Evolutionary conservation across 192 early-diverging fungal species (phyloP).

Genomic region (Mortierella alpina): DNA sequence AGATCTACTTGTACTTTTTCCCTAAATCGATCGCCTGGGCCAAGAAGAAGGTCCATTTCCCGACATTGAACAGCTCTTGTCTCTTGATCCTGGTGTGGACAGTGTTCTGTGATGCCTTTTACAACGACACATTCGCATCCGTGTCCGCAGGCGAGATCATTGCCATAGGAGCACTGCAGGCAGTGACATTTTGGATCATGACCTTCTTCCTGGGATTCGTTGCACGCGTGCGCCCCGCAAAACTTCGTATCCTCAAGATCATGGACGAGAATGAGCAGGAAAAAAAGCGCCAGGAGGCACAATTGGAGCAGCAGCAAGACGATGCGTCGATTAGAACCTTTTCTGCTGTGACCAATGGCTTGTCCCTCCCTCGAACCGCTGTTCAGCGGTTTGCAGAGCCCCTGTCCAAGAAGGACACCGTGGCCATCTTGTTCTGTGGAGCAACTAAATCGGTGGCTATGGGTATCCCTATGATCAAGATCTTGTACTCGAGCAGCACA

Average conservation of each 20-base stretch:
- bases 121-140: constrained; percentile 61
- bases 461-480: constrained; percentile 80
- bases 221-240: constrained; percentile 55
- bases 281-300: constrained; percentile 15
- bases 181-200: constrained; percentile 62
- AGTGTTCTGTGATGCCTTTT: constrained; percentile 79
- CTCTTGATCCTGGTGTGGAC: constrained; percentile 77
- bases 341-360: constrained; percentile 7
- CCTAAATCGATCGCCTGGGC: constrained; percentile 58
- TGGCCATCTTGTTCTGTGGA: constrained; percentile 76
- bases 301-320: constrained; percentile 27
- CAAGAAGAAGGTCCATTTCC: constrained; percentile 61
- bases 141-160: constrained; percentile 62
- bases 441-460: constrained; percentile 82
- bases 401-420: constrained; percentile 63
- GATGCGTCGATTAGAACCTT: neutral
- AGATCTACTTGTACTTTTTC: constrained; percentile 63
- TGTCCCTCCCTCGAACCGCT: constrained; percentile 17
- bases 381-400: constrained; percentile 33
- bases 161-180: constrained; percentile 64
- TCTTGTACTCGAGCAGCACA: constrained; percentile 67
- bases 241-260: constrained; percentile 48
- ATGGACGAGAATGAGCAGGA: constrained; percentile 29
- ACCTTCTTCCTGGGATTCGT: constrained; percentile 61
- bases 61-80: constrained; percentile 65